Base-by-base conservation (phyloP, 495 filamentous ascomycete genomes). In the Tuber magnatum region DNA sequence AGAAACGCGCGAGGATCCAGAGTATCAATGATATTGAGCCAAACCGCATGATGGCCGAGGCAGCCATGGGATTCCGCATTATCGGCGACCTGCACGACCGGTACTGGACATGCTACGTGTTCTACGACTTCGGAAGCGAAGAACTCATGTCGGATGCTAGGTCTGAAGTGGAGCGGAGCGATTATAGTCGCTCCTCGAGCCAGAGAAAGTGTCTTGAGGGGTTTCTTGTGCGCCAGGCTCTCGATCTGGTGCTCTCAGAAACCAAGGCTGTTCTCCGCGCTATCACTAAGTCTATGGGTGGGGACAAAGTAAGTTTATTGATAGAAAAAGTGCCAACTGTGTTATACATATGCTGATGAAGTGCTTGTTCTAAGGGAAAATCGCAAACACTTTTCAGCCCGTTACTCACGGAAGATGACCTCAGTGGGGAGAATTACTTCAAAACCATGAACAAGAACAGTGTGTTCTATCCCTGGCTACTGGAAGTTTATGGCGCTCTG, bases 351-450 rank as follows among this genome's bases (percentile, higher is more conserved):
- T 35, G 28, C 56, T 65, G 12, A 65, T 18, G 3, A 35, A 20
- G 7, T n/a, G 22, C 16, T 20, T 24, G 69, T 40, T 71, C n/a
- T 40, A 41, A 44, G 69, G 14, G 32, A 24, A 40, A 40, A 44
- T 41, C 39, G 35, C 39, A 39, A 32, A 39, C 42, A 39, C 69
- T 40, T 24, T 71, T 40, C 24, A 71, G 14, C 35, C 69, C 35
- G 22, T 14, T 71, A 41, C 69, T 71, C 42, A 71, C 69, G 42
- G 69, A 40, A 41, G 42, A 44, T 44, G 69, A 71, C 42, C 69
- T 71, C 18, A 71, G 69, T 41, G 69, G 69, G 3, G 69, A 71
- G 42, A 71, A 71, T 35, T 71, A 71, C 16, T 71, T 71, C 42
- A 41, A 40, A 41, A 41, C 69, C 35, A 71, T 71, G 35, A 71